Evolutionary conservation across 2,329 filamentous ascomycete genomes (phyloP).

Genomic region (Colletotrichum tanaceti): DNA sequence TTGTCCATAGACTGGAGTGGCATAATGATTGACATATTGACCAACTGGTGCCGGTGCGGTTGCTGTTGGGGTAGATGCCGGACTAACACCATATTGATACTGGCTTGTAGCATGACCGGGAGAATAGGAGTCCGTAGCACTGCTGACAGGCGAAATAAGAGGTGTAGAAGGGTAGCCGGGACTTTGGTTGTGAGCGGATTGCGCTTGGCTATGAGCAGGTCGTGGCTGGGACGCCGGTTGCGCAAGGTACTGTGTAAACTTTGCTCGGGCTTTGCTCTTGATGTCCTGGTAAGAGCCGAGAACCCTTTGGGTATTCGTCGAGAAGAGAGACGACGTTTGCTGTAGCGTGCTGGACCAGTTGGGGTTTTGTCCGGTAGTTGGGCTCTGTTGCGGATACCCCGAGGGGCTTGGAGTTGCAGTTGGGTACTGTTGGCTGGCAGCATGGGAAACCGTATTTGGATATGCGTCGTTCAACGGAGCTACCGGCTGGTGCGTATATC

Average conservation of each 20-base stretch:
- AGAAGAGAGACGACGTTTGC: not conserved
- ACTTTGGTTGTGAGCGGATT: not conserved
- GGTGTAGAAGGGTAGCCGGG: not conserved
- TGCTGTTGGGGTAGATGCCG: not conserved
- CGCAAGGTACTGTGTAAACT: constrained; percentile 10
- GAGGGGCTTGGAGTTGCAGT: not conserved
- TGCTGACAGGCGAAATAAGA: not conserved
- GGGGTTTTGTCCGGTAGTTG: not conserved
- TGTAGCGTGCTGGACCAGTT: not conserved
- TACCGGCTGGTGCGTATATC: not conserved
- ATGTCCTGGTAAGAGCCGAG: constrained; percentile 14
- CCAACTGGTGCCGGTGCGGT: not conserved
- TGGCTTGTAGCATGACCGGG: not conserved
- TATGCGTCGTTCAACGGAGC: not conserved
- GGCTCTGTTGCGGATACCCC: not conserved
- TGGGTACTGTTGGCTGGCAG: not conserved
- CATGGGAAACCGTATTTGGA: not conserved
- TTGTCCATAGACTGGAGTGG: not conserved
- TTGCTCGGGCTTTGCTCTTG: constrained; percentile 11
- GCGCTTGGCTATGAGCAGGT: not conserved
- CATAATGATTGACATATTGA: not conserved
- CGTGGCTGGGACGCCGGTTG: not conserved
- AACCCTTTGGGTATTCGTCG: constrained; percentile 11
- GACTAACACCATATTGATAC: not conserved
- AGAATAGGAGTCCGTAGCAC: too few species aligned